Evolutionary conservation across 306 rosid genomes (phyloP), one percentile per base, ranked within the genome.

Genomic region (Ormosia emarginata): DNA sequence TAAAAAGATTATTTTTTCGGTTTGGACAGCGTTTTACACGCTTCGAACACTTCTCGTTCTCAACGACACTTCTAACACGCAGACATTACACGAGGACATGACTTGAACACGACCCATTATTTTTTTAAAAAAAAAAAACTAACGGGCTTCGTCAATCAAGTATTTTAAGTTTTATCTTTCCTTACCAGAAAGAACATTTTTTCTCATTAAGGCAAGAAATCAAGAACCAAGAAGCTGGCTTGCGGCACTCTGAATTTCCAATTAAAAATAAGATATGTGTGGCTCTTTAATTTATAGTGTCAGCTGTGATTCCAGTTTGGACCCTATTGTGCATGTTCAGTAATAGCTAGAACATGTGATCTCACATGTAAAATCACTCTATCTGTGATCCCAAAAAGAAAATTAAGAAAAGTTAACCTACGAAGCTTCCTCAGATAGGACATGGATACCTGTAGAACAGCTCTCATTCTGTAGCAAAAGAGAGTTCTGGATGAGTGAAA

Each of bases 241-340:
- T 34, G 78, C 49, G 65, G 73, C 65, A 71, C 40, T 17, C 53
- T 59, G 9, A 80, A 80, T 55, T 80, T 71, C 33, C 47, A 5
- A 36, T 71, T 61, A 36, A 71, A 47, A 30, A 41, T 36, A 50
- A 71, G 15, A 36, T 70, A 69, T 57, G 7, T 75, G 85, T 75
- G 80, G 50, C 30, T 56, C 29, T 18, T 59, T 74, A 13, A n/a
- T n/a, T n/a, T n/a, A n/a, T n/a, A n/a, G n/a, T n/a, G n/a, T 71
- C 24, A 13, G 24, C 57, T 59, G 66, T 37, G 36, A 69, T 64
- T 50, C 58, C 50, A 50, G 8, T 55, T 30, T 66, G 66, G 85
- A 66, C 74, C 32, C n/a, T 61, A 9, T 10, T 52, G 67, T 62
- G 56, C 71, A 49, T 50, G 57, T 50, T 81, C 32, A 58, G 71